Base-by-base conservation (phyloP, 1,139 yeast species). In the Blastobotrys aristatus region DNA sequence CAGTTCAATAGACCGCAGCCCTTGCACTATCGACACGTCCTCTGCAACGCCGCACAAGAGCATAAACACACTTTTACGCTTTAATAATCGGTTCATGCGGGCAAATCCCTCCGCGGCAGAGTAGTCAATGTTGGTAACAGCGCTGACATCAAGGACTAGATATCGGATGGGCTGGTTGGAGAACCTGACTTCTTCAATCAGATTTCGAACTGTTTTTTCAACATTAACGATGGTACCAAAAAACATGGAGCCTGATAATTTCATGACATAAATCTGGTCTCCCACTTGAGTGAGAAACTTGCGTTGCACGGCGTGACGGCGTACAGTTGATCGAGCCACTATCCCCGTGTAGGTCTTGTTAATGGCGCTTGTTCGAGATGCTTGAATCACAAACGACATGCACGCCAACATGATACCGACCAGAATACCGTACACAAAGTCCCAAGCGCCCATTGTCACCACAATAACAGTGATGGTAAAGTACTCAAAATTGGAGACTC, bases 41-140 rank as follows among this genome's bases (percentile, higher is more conserved):
- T 79, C 79, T 38, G 80, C 80, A 17, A 90, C 90, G 1, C 96
- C 86, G 1, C 95, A 83, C 38, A 92, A 75, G 24, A 90, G 76
- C 62, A 92, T 70, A 55, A 78, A 84, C 20, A 94, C 84, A 46
- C 74, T 74, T 55, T 80, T 83, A 21, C 84, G 82, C 52, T 79
- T 79, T 18, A 89, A 71, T 57, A 88, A 75, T 54, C 95, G 83
- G 62, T 87, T 80, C 54, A 94, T 84, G 56, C 97, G 74, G 57
- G 90, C 80, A 64, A 92, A 87, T 0, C 97, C 96, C 66, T 92
- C 98, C 5, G 97, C 96, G 0, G 97, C 97, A 34, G 96, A 85
- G 59, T 86, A 92, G 66, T 92, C 99, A 57, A 92, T 80, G 38
- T 85, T 82, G 10, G 81, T 74, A 24, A 92, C 96, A 34, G 84